These are phyloP conservation scores for Ceratocystis alfenasii DNA, from an alignment of 2,329 filamentous ascomycete genomes.

Conservation along the genomic window DNA sequence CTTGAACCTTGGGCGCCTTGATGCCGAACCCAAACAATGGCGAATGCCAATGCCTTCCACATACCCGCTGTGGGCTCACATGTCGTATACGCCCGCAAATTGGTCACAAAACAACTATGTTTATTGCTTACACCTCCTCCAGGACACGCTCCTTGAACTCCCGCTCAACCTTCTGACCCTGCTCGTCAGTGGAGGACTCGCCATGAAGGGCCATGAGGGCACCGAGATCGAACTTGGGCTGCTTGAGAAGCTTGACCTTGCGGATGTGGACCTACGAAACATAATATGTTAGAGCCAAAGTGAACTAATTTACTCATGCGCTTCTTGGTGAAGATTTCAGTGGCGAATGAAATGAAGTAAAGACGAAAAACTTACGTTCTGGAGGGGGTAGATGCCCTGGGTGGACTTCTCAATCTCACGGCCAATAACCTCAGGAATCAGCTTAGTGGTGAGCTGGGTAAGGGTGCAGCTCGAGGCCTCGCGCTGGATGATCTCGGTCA, in stretches of 20 bases:
- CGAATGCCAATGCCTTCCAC: conserved; percentile 19
- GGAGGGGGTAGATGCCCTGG: conserved; percentile 98
- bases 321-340: background rate
- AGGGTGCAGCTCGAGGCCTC: conserved; percentile 92
- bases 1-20: conserved; percentile 15
- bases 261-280: conserved; percentile 81
- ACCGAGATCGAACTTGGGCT: conserved; percentile 97
- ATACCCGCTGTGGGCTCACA: conserved; percentile 21
- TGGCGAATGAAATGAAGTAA: background rate
- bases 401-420: conserved; percentile 99
- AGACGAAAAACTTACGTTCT: conserved; percentile 60
- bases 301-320: background rate
- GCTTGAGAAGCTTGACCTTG: conserved; percentile 99
- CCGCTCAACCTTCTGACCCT: conserved; percentile 95
- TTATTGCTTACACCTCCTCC: conserved; percentile 67
- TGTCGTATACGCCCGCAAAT: conserved; percentile 21
- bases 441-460: conserved; percentile 92
- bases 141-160: conserved; percentile 99
- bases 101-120: conserved; percentile 23
- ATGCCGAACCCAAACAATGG: conserved; percentile 21
- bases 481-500: conserved; percentile 96
- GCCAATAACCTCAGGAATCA: conserved; percentile 98
- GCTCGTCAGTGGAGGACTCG: conserved; percentile 90
- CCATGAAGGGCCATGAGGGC: conserved; percentile 92
- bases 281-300: conserved; percentile 28